Conservation (phyloP, 2,329 filamentous ascomycete species). For the Sporothrix pseudoabietina region DNA sequence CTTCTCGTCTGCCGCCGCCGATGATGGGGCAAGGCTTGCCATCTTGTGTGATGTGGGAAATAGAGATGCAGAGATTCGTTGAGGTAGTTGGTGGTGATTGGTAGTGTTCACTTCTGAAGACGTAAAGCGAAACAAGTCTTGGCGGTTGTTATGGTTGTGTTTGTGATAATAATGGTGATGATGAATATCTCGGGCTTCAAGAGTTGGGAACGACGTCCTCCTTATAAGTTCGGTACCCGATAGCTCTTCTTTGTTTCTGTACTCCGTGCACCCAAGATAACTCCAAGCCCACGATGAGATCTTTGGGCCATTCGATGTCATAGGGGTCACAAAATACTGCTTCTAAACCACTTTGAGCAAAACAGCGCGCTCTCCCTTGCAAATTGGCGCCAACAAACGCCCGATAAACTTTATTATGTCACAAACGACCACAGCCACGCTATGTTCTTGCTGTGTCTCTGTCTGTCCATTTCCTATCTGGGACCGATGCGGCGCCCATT, state of each 20-base stretch:
- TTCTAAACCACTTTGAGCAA: slow-evolving; percentile 16
- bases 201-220: background rate
- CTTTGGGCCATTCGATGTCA: background rate
- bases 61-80: background rate
- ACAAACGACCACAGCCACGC: background rate
- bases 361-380: background rate
- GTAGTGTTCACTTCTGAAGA: background rate
- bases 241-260: background rate
- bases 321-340: background rate
- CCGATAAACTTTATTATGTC: background rate
- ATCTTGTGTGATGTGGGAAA: background rate
- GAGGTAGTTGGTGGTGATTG: background rate
- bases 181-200: background rate
- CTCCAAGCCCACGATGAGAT: background rate
- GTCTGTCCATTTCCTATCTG: background rate
- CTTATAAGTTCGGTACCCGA: background rate
- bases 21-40: slow-evolving; percentile 8
- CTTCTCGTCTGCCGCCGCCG: background rate
- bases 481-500: background rate
- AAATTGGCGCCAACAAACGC: background rate
- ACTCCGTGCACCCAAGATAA: background rate
- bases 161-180: background rate
- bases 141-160: background rate
- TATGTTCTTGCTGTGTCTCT: background rate
- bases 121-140: background rate